Base-by-base conservation (phyloP, 2,329 filamentous ascomycete species). In the Tolypocladium inflatum region DNA sequence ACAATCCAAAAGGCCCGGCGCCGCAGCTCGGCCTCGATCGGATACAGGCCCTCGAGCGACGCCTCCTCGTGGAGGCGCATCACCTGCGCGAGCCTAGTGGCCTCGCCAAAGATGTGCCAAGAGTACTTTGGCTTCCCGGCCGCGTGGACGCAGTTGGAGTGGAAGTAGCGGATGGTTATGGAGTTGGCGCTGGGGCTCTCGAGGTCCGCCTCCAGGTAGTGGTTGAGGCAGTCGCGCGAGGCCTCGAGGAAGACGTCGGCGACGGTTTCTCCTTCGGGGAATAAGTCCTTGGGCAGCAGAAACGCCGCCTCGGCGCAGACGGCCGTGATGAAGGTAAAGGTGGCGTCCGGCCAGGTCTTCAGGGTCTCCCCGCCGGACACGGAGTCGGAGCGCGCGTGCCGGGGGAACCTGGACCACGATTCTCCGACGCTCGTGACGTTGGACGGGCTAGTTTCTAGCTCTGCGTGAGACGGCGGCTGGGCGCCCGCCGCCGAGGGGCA, bases 91-190 rank as follows among this genome's bases (percentile, higher is more conserved):
- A 78, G 68, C 2, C 74, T 66, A 4, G 71, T 71, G 1, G 75
- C 75, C 58, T 77, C 74, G 1, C 75, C 75, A 60, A 78, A 75
- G 1, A 77, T 74, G 54, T 76, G 73, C 74, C 75, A 77, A 5
- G 75, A 77, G 23, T 74, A 70, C 33, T 73, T 70, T 4, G 74
- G 73, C 45, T 74, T 76, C 0, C 75, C 76, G 0, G 72, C 66
- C 1, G 74, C 74, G 53, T 78, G 76, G 2, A 78, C 62, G 48
- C 74, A 76, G 57, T 76, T 77, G 17, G 76, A 77, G 55, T 78
- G 76, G 30, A 77, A 75, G 55, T 77, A 76, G 4, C 76, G 71
- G 21, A 77, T 75, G 2, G 71, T 68, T 33, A 78, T 68, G 4
- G 76, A 78, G 53, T 71, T 74, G 1, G 74, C 73, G 55, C 70